Conservation (phyloP, 495 filamentous ascomycete species). For the Annulohypoxylon bovei region DNA sequence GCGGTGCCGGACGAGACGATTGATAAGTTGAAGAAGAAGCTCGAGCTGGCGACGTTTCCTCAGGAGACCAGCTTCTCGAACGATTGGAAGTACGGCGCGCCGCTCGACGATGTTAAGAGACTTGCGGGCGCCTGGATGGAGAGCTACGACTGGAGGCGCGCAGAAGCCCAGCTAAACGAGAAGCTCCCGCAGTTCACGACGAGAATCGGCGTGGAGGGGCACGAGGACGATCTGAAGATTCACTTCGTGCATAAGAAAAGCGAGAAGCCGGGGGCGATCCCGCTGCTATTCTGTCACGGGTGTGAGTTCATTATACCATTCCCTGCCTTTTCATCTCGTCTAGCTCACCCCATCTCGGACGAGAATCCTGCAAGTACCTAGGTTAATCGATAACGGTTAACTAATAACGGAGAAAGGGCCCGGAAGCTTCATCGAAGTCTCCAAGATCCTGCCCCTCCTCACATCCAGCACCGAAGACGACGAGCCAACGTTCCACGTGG, state of each 20-base stretch:
- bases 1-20: conserved; percentile 36
- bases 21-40: conserved; percentile 31
- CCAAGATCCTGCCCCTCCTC: conserved; percentile 69
- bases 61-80: conserved; percentile 41
- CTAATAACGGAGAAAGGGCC: conserved; percentile 60
- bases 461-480: conserved; percentile 45
- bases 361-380: background rate
- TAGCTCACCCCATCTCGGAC: background rate
- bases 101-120: conserved; percentile 33
- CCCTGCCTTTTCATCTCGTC: background rate
- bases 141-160: conserved; percentile 40
- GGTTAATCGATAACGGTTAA: background rate
- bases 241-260: conserved; percentile 62
- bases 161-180: conserved; percentile 59
- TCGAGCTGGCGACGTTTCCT: conserved; percentile 41
- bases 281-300: conserved; percentile 66
- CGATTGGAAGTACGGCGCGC: conserved; percentile 38
- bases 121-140: conserved; percentile 32
- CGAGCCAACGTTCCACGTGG: conserved; percentile 67
- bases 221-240: conserved; percentile 53
- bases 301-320: conserved; percentile 56
- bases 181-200: conserved; percentile 62
- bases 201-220: conserved; percentile 49
- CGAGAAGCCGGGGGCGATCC: conserved; percentile 56
- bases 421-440: conserved; percentile 73